Evolutionary conservation across 2,329 filamentous ascomycete genomes (phyloP).

Genomic region (Lachnellula occidentalis): DNA sequence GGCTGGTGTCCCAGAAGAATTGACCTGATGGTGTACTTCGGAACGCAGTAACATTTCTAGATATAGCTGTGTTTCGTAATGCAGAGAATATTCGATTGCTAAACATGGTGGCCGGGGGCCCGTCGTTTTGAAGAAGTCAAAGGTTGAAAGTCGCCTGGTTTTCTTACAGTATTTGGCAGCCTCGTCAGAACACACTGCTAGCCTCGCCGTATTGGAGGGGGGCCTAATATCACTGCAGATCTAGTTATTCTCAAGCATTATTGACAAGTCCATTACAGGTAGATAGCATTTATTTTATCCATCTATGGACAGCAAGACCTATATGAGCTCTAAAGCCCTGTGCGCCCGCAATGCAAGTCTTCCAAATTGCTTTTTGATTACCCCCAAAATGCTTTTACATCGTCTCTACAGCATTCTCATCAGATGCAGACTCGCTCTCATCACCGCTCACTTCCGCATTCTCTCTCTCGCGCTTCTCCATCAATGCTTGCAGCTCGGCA

Average conservation of each 20-base stretch:
- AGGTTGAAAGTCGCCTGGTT: background rate
- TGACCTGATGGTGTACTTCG: conserved; percentile 2
- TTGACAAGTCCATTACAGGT: background rate
- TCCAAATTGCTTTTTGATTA: conserved; percentile 26
- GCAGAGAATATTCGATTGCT: conserved; percentile 18
- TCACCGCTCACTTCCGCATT: conserved; percentile 98
- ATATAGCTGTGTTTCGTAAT: conserved; percentile 7
- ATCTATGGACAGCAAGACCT: conserved; percentile 8
- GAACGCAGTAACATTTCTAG: conserved; percentile 3
- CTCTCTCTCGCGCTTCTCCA: conserved; percentile 98
- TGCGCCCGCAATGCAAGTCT: conserved; percentile 30
- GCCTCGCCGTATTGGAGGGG: background rate
- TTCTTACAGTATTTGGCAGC: conserved; percentile 1
- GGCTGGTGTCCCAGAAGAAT: conserved; percentile 32
- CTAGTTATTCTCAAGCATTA: background rate
- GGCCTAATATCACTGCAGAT: background rate
- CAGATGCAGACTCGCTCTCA: conserved; percentile 91
- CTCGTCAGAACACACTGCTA: conserved; percentile 6
- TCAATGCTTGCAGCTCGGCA: conserved; percentile 90
- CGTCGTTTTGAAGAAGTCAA: background rate
- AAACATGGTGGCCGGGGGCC: conserved; percentile 15
- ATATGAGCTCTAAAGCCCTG: conserved; percentile 17
- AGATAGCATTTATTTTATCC: background rate
- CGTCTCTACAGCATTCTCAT: conserved; percentile 69
- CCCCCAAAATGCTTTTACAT: conserved; percentile 32